phyloP scores from a whole-genome alignment of 352 stramenopile genomes.

The Phytophthora pluvialis region DNA sequence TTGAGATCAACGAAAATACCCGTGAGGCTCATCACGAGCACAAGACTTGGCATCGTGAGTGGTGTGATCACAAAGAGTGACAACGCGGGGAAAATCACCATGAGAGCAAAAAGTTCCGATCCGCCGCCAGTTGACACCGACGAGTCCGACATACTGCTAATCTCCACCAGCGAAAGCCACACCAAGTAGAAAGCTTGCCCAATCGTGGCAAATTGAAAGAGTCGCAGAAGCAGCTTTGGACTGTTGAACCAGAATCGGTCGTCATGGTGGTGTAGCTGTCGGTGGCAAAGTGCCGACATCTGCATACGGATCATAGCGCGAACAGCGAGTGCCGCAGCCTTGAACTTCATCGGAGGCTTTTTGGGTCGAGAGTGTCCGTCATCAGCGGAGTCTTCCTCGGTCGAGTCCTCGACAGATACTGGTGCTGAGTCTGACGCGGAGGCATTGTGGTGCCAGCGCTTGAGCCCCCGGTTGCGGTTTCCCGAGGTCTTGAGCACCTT shows the following conservation, averaged over 20 bases:
- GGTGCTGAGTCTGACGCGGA: conserved; percentile 18
- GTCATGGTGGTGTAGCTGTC: conserved; percentile 83
- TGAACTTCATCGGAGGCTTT: conserved; percentile 46
- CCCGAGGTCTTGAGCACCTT: conserved; percentile 29
- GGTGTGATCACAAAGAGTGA: conserved; percentile 82
- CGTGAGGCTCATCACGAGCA: conserved; percentile 88
- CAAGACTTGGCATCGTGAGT: conserved; percentile 87
- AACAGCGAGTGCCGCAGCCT: conserved; percentile 63
- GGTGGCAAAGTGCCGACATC: conserved; percentile 88
- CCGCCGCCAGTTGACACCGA: conserved; percentile 18
- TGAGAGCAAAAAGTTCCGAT: conserved; percentile 52
- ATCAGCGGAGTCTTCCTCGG: conserved; percentile 18
- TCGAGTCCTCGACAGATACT: conserved; percentile 23
- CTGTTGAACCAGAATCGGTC: conserved; percentile 87
- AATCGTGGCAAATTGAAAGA: conserved; percentile 90
- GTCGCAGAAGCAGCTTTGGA: conserved; percentile 66
- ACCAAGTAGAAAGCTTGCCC: conserved; percentile 88
- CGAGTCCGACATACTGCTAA: conserved; percentile 43
- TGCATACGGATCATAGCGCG: conserved; percentile 85
- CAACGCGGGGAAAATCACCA: conserved; percentile 69
- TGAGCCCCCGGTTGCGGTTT: conserved; percentile 2
- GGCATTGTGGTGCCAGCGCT: conserved; percentile 1
- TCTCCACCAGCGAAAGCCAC: conserved; percentile 83
- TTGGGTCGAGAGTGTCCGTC: conserved; percentile 21
- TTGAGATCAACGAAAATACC: conserved; percentile 89